Conservation (phyloP, 306 rosid species). For the Ochetophila trinervis region DNA sequence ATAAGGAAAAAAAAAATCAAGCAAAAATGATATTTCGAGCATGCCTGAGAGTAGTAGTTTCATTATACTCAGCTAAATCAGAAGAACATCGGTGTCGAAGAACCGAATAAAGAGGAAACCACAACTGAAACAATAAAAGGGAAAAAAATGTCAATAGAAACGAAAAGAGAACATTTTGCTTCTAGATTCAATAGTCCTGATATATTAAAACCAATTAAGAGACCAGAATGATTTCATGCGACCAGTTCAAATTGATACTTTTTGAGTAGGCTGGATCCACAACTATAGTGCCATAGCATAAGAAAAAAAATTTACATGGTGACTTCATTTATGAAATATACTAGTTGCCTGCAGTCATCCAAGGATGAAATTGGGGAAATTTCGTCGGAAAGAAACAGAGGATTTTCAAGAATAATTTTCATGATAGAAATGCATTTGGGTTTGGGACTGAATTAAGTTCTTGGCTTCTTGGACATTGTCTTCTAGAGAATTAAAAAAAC, state of each 20-base stretch:
- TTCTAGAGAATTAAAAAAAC: too few relatives aligned
- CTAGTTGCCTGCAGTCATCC: not conserved
- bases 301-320: not conserved
- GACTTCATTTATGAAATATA: not conserved
- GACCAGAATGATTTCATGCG: not conserved
- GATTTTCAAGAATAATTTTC: too few relatives aligned
- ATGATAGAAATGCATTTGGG: too few relatives aligned
- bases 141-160: not conserved
- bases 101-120: conserved; percentile 85
- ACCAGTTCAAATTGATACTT: not conserved
- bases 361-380: too few relatives aligned
- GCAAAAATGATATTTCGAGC: conserved; percentile 14
- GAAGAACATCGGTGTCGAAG: conserved; percentile 34
- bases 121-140: conserved; percentile 55
- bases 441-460: too few relatives aligned
- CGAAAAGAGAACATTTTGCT: not conserved
- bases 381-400: too few relatives aligned
- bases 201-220: not conserved
- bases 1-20: conserved; percentile 2
- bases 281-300: not conserved
- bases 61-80: conserved; percentile 17
- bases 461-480: too few relatives aligned
- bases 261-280: not conserved
- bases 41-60: conserved; percentile 54
- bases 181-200: conserved; percentile 9